These are phyloP conservation scores for Clonostachys rosea DNA, from an alignment of 2,329 filamentous ascomycete genomes.

Conservation along the genomic window DNA sequence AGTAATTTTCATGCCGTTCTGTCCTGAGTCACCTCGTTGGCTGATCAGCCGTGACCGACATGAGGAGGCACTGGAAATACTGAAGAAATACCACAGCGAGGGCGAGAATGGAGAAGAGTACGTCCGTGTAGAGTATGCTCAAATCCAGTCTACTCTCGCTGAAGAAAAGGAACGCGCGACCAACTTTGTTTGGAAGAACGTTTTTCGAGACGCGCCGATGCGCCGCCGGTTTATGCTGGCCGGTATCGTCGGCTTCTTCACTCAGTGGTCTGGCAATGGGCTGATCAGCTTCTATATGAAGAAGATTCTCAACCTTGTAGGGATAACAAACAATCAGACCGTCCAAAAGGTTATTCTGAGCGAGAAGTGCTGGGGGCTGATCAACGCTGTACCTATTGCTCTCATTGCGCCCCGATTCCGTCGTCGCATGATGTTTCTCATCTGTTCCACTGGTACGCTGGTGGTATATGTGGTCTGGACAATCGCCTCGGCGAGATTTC, in stretches of 20 bases:
- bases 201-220: conserved; percentile 15
- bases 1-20: conserved; percentile 6
- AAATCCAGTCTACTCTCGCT: conserved; percentile 19
- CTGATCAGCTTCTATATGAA: conserved; percentile 31
- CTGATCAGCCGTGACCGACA: conserved; percentile 26
- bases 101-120: conserved; percentile 23
- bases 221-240: conserved; percentile 16
- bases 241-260: conserved; percentile 13
- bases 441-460: conserved; percentile 14
- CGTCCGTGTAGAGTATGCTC: conserved; percentile 16
- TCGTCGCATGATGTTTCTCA: conserved; percentile 18
- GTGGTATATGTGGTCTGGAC: conserved; percentile 22
- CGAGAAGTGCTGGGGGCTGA: conserved; percentile 30
- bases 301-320: conserved; percentile 24
- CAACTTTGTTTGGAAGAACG: conserved; percentile 10
- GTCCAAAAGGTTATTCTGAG: conserved; percentile 24
- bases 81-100: conserved; percentile 35
- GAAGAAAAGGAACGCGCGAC: conserved; percentile 18
- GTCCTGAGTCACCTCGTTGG: conserved; percentile 13
- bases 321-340: conserved; percentile 23
- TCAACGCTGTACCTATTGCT: conserved; percentile 32
- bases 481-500: conserved; percentile 18
- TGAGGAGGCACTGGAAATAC: conserved; percentile 23
- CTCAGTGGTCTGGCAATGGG: conserved; percentile 18
- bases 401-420: conserved; percentile 32